Evolutionary conservation across 2,329 filamentous ascomycete species (phyloP), one percentile per base, ranked within the genome.

Genomic region (Ceratocystis papillata): DNA sequence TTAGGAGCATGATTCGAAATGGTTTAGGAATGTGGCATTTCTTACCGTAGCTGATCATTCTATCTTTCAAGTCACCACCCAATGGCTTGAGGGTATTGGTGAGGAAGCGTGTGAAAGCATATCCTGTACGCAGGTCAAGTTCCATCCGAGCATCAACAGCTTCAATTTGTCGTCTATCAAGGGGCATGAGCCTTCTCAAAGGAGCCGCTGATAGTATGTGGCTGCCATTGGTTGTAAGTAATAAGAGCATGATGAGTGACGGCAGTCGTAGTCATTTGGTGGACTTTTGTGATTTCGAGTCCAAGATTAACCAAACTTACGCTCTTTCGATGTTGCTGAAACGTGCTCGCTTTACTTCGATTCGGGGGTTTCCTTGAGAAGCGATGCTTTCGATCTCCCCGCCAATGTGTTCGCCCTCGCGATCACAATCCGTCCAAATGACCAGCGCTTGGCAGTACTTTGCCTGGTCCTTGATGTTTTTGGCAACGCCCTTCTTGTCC

Each of bases 361-460:
- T 85, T 1, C 79, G 79, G 8, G 80, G 76, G 69, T 96, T 97
- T 8, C 83, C 87, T 72, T 85, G 85, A 60, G 80, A 79, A 4
- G 94, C 94, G 67, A 93, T 87, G 64, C 88, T 83, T 57, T 90
- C 86, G 68, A 99, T 93, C 74, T 99, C 93, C 48, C 88, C 82
- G 5, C 94, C 94, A 70, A 99, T 99, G 73, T 97, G 89, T 75
- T 99, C 94, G 45, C 94, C 94, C 79, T 99, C 94, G 65, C 92
- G 86, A 79, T 99, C 94, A 76, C 94, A 97, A 80, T 99, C 94
- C 0, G 94, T 99, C 94, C 94, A 99, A 71, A 99, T 96, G 75
- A 95, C 93, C 41, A 99, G 80, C 12, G 87, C 84, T 65, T 81
- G 83, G n/a, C 86, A 81, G 73, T 83, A 82, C 68, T 82, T 82